Evolutionary conservation across 2,329 filamentous ascomycete species (phyloP), one percentile per base, ranked within the genome.

Genomic region (Phialemonium atrogriseum): DNA sequence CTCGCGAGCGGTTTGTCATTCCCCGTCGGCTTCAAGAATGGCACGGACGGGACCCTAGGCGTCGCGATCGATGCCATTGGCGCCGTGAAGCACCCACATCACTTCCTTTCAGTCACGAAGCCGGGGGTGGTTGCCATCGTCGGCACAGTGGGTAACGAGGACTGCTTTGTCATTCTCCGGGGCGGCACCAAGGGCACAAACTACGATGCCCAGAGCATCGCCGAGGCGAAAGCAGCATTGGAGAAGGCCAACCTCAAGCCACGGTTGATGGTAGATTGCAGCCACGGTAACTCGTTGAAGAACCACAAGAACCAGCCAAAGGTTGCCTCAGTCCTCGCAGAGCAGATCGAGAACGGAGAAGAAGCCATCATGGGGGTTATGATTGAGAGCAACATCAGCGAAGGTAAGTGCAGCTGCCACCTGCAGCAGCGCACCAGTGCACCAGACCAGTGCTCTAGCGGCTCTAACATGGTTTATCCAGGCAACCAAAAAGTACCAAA

Each of bases 11-110:
- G 91, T 52, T 70, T 96, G 21, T 93, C 84, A 46, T 96, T 95
- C 81, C 91, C 91, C 2, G 87, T 98, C 9, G 91, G 91, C 31
- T 98, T 98, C 82, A 98, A 98, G 75, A 98, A 98, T 60, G 91
- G 91, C 43, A 98, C 91, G 19, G 91, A 98, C 55, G 91, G 91
- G 31, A 82, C 80, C 7, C 66, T 96, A 28, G 75, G 80, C 35
- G 88, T 96, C 4, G 88, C 91, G 10, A 85, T 96, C 47, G 91
- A 98, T 55, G 91, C 91, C 30, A 94, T 96, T 55, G 87, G 88
- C 40, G 85, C 91, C 11, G 89, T 93, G 30, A 79, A 75, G 55
- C 85, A 94, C 54, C 85, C 86, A 11, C 91, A 98, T 54, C 87
- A 95, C 68, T 96, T 98, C 72, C 72, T 98, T 47, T 94, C 87